Percentiles rank a stretch among this genome's conserved stretches.
Evolutionary conservation across 805 yeast species (phyloP).

Genomic region (Tetrapisispora nanseiensis): DNA sequence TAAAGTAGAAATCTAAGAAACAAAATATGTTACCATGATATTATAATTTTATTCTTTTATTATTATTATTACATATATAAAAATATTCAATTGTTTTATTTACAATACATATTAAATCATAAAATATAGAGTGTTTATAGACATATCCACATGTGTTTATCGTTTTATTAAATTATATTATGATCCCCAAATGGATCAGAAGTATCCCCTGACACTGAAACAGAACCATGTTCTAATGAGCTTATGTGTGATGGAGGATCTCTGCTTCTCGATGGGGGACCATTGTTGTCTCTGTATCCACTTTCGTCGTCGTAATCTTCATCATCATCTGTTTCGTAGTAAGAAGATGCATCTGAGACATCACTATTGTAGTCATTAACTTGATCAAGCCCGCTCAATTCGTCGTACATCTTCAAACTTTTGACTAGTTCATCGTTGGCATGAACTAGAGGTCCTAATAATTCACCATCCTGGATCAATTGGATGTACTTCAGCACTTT

Average conservation of each 20-base stretch:
- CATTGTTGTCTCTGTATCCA: too few species aligned
- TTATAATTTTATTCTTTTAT: too few species aligned
- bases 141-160: too few species aligned
- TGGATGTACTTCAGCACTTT: constrained; percentile 76
- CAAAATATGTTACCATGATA: too few species aligned
- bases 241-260: too few species aligned
- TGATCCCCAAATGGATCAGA: constrained; percentile 44
- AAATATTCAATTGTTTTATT: neutral
- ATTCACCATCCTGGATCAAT: constrained; percentile 73
- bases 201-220: too few species aligned
- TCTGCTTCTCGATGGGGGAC: too few species aligned
- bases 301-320: neutral
- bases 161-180: constrained; percentile 23
- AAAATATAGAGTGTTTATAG: too few species aligned
- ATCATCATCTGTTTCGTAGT: constrained; percentile 8
- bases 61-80: neutral
- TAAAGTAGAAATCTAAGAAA: neutral
- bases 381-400: constrained; percentile 35
- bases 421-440: constrained; percentile 86
- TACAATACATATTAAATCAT: neutral
- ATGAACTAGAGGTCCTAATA: constrained; percentile 73
- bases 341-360: constrained; percentile 20
- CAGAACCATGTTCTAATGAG: too few species aligned
- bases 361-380: constrained; percentile 36
- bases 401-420: constrained; percentile 62